Evolutionary conservation across 2,329 filamentous ascomycete species (phyloP).

Genomic region (Tolypocladium inflatum): DNA sequence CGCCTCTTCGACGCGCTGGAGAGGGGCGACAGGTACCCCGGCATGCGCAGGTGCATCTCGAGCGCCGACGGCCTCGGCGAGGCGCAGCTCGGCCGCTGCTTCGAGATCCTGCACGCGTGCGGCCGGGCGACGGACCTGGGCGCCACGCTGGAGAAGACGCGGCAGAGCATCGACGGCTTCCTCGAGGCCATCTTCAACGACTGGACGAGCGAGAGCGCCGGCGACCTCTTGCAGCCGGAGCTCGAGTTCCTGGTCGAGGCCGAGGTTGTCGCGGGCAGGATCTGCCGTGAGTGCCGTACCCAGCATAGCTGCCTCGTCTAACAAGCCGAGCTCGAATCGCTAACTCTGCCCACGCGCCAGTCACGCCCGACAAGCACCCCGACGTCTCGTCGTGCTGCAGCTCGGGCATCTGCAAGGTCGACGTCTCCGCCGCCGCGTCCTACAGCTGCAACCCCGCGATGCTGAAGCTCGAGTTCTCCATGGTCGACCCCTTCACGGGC

Average conservation of each 20-base stretch:
- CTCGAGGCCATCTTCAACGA: conserved; percentile 19
- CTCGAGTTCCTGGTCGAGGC: conserved; percentile 20
- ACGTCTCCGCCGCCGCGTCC: conserved; percentile 14
- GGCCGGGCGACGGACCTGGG: conserved; percentile 14
- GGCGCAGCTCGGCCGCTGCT: conserved; percentile 17
- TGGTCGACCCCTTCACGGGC: conserved; percentile 10
- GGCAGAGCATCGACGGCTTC: conserved; percentile 21
- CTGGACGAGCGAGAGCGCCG: conserved; percentile 11
- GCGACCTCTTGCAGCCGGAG: conserved; percentile 9
- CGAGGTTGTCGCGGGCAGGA: conserved; percentile 12
- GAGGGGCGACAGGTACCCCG: conserved; percentile 9
- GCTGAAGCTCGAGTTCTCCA: conserved; percentile 17
- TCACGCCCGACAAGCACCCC: not conserved
- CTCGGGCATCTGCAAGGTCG: conserved; percentile 7
- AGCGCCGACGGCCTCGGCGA: conserved; percentile 16
- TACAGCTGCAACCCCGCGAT: conserved; percentile 17
- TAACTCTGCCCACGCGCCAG: not conserved
- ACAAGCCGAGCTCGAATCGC: not conserved
- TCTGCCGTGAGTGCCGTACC: conserved; percentile 15
- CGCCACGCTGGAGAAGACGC: conserved; percentile 13
- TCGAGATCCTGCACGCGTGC: conserved; percentile 23
- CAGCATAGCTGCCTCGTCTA: too few relatives aligned
- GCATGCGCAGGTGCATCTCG: conserved; percentile 9
- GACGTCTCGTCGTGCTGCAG: conserved; percentile 8
- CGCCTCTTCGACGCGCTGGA: conserved; percentile 16